Conservation (phyloP, 495 filamentous ascomycete genomes). For the Xylaria intraflava region DNA sequence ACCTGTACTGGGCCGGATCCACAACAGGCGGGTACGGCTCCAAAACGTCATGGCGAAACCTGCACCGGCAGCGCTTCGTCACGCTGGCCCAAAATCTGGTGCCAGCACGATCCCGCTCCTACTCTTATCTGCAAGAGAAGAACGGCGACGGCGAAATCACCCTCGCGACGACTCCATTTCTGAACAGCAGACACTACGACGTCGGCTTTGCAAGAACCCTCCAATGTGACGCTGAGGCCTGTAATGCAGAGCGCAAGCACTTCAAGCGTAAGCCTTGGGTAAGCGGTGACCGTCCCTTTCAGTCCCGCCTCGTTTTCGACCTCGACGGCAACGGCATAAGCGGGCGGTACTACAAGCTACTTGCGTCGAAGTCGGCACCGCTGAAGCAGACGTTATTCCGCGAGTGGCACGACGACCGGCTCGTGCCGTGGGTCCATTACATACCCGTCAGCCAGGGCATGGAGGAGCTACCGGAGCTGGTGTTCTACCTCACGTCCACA, state of each 20-base stretch:
- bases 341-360: slow-evolving; percentile 44
- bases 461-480: slow-evolving; percentile 42
- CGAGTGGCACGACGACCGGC: slow-evolving; percentile 55
- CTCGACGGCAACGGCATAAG: slow-evolving; percentile 52
- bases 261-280: slow-evolving; percentile 21
- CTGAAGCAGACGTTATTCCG: slow-evolving; percentile 45
- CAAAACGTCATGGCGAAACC: slow-evolving; percentile 27
- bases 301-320: slow-evolving; percentile 37
- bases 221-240: slow-evolving; percentile 16
- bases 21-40: slow-evolving; percentile 40
- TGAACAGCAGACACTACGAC: slow-evolving; percentile 17
- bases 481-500: slow-evolving; percentile 34
- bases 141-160: slow-evolving; percentile 6
- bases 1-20: slow-evolving; percentile 46
- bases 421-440: slow-evolving; percentile 51
- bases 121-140: slow-evolving; percentile 17
- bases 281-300: slow-evolving; percentile 15
- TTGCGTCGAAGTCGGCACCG: slow-evolving; percentile 34
- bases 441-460: slow-evolving; percentile 41
- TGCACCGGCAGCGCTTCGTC: slow-evolving; percentile 47
- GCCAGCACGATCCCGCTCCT: neutral
- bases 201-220: slow-evolving; percentile 12
- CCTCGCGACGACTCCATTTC: slow-evolving; percentile 4
- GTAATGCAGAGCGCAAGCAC: slow-evolving; percentile 15
- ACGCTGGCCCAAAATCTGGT: slow-evolving; percentile 21